Conservation (phyloP, 139 green algal species). For the Tetradesmus obliquus region DNA sequence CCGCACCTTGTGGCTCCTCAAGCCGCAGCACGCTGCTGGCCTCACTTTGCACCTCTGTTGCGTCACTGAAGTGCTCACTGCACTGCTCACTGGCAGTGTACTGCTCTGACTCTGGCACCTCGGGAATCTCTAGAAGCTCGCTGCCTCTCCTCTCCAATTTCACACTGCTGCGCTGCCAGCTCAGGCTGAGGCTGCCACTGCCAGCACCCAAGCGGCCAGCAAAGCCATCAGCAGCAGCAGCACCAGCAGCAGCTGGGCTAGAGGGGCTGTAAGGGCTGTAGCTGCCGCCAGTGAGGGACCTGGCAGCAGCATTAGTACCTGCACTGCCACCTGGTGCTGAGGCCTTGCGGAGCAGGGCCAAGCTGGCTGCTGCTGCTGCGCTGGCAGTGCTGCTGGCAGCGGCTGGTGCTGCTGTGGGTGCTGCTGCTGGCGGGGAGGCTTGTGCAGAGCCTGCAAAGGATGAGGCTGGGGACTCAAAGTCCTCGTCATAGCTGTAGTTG, state of each 20-base stretch:
- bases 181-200: neutral
- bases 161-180: neutral
- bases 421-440: neutral
- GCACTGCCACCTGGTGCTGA: neutral
- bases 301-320: neutral
- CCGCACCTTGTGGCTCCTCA: neutral
- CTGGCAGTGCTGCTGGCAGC: neutral
- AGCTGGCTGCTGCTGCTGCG: neutral
- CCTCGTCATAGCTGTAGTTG: constrained; percentile 20
- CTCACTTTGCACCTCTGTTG: neutral
- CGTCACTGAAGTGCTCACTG: neutral
- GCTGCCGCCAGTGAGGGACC: neutral
- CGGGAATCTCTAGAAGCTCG: constrained; percentile 26
- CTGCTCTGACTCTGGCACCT: constrained; percentile 9
- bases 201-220: neutral
- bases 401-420: neutral
- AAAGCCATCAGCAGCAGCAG: neutral
- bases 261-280: neutral
- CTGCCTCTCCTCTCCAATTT: constrained; percentile 14
- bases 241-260: neutral
- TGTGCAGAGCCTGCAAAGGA: neutral
- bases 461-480: constrained; percentile 27
- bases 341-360: neutral
- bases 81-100: neutral
- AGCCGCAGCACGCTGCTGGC: neutral